These are phyloP conservation scores for Calycina herbarum DNA, from an alignment of 2,329 filamentous ascomycete genomes.

Conservation along the genomic window DNA sequence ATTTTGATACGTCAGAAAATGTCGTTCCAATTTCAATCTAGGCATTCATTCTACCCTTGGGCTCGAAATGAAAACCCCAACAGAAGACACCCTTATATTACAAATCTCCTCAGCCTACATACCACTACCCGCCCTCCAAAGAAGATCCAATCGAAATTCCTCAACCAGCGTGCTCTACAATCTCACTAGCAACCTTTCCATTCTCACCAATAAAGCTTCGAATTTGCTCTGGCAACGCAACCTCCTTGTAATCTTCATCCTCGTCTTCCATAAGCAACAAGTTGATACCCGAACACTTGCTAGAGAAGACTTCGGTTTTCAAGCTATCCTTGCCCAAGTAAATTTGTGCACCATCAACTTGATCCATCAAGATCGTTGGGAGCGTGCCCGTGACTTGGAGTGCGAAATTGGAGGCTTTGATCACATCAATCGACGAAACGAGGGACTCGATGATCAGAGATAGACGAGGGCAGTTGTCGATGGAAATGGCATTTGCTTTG, in stretches of 20 bases:
- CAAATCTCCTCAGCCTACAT: conserved; percentile 3
- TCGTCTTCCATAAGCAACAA: conserved; percentile 73
- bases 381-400: conserved; percentile 86
- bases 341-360: conserved; percentile 85
- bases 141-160: not conserved
- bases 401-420: conserved; percentile 93
- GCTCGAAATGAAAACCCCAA: not conserved
- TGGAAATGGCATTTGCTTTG: conserved; percentile 94
- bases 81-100: not conserved
- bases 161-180: conserved; percentile 89
- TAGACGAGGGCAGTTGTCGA: conserved; percentile 84
- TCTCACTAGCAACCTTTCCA: conserved; percentile 82
- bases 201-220: conserved; percentile 72
- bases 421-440: conserved; percentile 88
- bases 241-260: conserved; percentile 81
- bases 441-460: conserved; percentile 87
- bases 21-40: not conserved
- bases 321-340: conserved; percentile 82
- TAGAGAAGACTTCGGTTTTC: conserved; percentile 80
- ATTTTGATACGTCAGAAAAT: not conserved
- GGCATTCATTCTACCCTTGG: not conserved
- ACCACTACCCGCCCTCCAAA: not conserved
- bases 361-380: conserved; percentile 87
- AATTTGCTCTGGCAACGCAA: conserved; percentile 86
- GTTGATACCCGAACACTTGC: conserved; percentile 86